Conservation (phyloP, 208 protist species). For the Phytomonas francai region DNA sequence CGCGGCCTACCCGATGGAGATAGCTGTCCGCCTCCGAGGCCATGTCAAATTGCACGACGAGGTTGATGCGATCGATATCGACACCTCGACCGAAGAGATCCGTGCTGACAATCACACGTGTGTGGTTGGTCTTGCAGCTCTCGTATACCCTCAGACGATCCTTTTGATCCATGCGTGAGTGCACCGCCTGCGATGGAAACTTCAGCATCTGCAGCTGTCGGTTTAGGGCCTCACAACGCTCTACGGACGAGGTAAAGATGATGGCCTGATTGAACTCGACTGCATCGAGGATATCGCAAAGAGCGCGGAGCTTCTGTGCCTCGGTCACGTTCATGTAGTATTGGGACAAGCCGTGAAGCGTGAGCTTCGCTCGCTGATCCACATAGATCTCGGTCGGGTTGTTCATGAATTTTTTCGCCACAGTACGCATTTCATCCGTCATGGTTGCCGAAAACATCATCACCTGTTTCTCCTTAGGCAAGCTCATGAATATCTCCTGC, state of each 20-base stretch:
- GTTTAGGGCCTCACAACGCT: constrained; percentile 92
- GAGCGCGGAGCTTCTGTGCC: constrained; percentile 95
- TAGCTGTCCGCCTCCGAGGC: constrained; percentile 95
- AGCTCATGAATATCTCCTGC: constrained; percentile 96
- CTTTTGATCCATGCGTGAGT: constrained; percentile 92
- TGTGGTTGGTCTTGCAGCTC: constrained; percentile 98
- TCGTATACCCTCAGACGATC: constrained; percentile 88
- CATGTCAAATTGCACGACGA: constrained; percentile 99
- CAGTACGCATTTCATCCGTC: constrained; percentile 88
- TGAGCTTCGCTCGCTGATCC: constrained; percentile 97
- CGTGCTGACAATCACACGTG: constrained; percentile 98
- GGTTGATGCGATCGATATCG: constrained; percentile 99
- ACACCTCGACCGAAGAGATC: constrained; percentile 99
- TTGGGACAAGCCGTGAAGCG: constrained; percentile 98
- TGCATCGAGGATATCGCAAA: constrained; percentile 97
- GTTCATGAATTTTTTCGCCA: constrained; percentile 98
- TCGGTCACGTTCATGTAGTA: constrained; percentile 97
- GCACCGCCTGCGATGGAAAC: constrained; percentile 96
- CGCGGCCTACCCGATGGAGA: constrained; percentile 96
- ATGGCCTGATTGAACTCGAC: constrained; percentile 99
- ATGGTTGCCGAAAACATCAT: constrained; percentile 99
- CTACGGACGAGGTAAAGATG: constrained; percentile 97
- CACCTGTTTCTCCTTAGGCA: constrained; percentile 97
- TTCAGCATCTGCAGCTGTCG: constrained; percentile 92
- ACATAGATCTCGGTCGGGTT: constrained; percentile 96